Base-by-base conservation (phyloP, 768 basidiomycete genomes). In the Pilatotrama ljubarskyi region DNA sequence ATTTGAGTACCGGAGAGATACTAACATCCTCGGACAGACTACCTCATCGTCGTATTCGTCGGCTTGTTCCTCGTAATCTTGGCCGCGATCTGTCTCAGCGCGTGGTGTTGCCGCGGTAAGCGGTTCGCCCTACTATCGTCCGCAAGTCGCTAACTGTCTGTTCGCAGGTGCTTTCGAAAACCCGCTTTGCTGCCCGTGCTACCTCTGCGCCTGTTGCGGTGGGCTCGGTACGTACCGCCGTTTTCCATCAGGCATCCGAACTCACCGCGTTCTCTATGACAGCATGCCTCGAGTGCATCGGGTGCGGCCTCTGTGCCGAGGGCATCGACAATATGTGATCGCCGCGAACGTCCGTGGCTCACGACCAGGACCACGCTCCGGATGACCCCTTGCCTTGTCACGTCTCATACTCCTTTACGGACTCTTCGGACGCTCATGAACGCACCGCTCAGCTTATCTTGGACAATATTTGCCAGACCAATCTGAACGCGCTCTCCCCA, bases 171-270 rank as follows among this genome's bases (percentile, higher is more conserved):
- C 52, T 0, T 64, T 64, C 65, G 66, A 82, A 60, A 88, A 88
- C 58, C 86, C 86, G 2, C 73, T 80, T 0, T 88, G 85, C 64
- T 87, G 85, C 64, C 87, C 87, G 0, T 88, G 87, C 66, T 89
- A 89, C 69, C 75, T 87, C 8, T 88, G 87, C 62, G 87, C 87
- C 4, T 88, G 85, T 69, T 88, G 86, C 57, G 86, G 87, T 56
- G 87, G 87, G 38, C 76, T 88, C 17, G 59, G 63, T 64, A 51
- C 15, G 63, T 64, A 11, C 14, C 20, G 5, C 25, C 20, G 2
- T 10, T 1, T 40, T n/a, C 5, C 42, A 14, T 3, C n/a, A 7
- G 4, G 29, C 0, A 22, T 3, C 2, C 8, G 24, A 1, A 36
- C 46, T 47, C 36, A 50, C 5, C 2, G 8, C 15, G 1, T 32